Evolutionary conservation across 805 yeast species (phyloP).

Genomic region (Suhomyces tanzawaensis): DNA sequence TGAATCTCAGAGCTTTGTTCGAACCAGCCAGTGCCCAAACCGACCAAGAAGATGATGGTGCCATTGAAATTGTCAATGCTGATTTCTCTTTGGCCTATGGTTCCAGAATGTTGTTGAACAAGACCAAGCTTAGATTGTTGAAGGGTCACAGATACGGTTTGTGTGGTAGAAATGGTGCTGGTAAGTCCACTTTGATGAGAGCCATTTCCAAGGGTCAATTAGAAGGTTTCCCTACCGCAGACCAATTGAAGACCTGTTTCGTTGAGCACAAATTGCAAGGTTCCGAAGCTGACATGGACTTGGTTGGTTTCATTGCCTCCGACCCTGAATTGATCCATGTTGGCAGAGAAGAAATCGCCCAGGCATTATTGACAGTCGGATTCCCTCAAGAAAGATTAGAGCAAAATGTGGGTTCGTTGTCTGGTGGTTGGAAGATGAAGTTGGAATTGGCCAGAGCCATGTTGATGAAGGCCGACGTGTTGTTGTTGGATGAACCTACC

Average conservation of each 20-base stretch:
- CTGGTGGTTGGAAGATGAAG: conserved; percentile 99
- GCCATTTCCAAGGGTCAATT: conserved; percentile 94
- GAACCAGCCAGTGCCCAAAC: conserved; percentile 43
- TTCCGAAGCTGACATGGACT: conserved; percentile 85
- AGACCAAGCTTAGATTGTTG: conserved; percentile 79
- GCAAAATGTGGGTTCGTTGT: conserved; percentile 88
- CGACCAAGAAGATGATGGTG: conserved; percentile 68
- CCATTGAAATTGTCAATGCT: conserved; percentile 87
- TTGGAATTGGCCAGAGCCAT: conserved; percentile 97
- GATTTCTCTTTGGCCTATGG: conserved; percentile 97
- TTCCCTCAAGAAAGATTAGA: conserved; percentile 86
- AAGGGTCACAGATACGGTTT: conserved; percentile 97
- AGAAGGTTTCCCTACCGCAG: conserved; percentile 94
- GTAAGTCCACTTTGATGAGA: conserved; percentile 96
- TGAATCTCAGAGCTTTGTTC: conserved; percentile 52
- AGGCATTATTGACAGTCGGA: conserved; percentile 81
- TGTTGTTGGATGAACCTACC: conserved; percentile 95
- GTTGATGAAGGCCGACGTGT: conserved; percentile 95
- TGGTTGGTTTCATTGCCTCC: conserved; percentile 81
- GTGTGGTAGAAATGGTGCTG: conserved; percentile 98
- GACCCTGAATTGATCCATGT: conserved; percentile 77
- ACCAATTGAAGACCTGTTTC: conserved; percentile 85
- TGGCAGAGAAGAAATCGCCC: conserved; percentile 66
- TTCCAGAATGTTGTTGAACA: conserved; percentile 92
- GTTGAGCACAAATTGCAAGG: conserved; percentile 98